Evolutionary conservation across 305 asterid genomes (phyloP), one percentile per base, ranked within the genome.

Genomic region (Ruellia speciosa): DNA sequence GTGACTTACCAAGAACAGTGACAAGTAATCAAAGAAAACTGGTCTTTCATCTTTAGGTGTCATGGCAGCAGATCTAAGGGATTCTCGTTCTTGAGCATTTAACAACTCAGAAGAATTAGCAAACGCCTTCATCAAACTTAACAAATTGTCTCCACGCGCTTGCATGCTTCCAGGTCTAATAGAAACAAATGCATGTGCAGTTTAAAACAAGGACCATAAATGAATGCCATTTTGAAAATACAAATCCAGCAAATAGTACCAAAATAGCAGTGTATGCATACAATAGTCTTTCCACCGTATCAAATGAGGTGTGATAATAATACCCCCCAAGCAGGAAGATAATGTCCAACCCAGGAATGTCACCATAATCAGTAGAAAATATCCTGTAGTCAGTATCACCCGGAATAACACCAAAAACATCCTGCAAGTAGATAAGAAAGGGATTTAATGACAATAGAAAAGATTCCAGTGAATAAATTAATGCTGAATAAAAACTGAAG

Each of bases 351-450:
- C 99, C 99, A 63, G 99, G 99, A 75, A 93, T 83, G 70, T 88
- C 87, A 56, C 99, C 97, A 63, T 75, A 81, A 69, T 93, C 99
- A 56, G 72, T 82, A 69, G 97, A 79, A 51, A 88, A 93, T 79
- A 93, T 83, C 78, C 99, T 81, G 76, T 88, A 93, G 76, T 93
- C 99, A 53, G 99, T 93, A 79, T 93, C 99, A 62, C 97, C 99
- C 15, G 96, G 99, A 68, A 88, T 63, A 58, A 77, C 75, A 78
- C 88, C 95, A 74, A 93, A 93, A 63, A 84, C 20, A 75, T 93
- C 99, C 99, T 93, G 83, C 79, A 81, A 70, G 64, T 58, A 54
- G 31, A 70, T 66, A 16, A 47, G 62, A 40, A n/a, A 49, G 54
- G 43, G 49, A 43, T 43, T 43, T 43, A 14, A 15, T 14, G 11